Percentiles rank a stretch among this genome's conserved stretches.
phyloP scores from a whole-genome alignment of 345 rosid species.

The Eucalyptus curtisii region DNA sequence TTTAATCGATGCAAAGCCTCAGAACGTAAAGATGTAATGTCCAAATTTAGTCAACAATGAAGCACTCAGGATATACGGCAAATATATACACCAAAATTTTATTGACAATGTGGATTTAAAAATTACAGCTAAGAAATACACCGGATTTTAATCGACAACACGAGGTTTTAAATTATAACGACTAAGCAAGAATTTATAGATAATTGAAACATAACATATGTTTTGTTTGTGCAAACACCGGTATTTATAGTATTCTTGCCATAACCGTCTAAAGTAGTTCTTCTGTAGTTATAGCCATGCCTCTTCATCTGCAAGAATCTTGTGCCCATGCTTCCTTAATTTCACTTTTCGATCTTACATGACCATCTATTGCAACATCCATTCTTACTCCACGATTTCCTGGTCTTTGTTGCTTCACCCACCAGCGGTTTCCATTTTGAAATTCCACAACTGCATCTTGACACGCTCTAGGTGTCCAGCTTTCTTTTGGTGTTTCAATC shows the following conservation, averaged over 20 bases:
- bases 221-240: not conserved
- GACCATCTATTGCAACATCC: not conserved
- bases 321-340: not conserved
- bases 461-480: not conserved
- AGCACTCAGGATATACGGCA: fast-evolving
- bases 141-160: fast-evolving
- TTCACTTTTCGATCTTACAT: not conserved
- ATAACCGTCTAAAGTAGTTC: not conserved
- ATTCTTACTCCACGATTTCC: not conserved
- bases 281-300: not conserved
- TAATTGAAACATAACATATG: no score
- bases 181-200: no score
- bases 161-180: no score
- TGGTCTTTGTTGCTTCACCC: not conserved
- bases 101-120: no score
- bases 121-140: not conserved
- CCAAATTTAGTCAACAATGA: not conserved
- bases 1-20: not conserved
- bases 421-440: not conserved
- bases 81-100: not conserved
- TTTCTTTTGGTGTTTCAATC: not conserved
- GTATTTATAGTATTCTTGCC: not conserved
- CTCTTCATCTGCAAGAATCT: not conserved
- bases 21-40: not conserved
- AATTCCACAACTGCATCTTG: not conserved